Base-by-base conservation (phyloP, 768 basidiomycete species). In the Amanita phalloides region DNA sequence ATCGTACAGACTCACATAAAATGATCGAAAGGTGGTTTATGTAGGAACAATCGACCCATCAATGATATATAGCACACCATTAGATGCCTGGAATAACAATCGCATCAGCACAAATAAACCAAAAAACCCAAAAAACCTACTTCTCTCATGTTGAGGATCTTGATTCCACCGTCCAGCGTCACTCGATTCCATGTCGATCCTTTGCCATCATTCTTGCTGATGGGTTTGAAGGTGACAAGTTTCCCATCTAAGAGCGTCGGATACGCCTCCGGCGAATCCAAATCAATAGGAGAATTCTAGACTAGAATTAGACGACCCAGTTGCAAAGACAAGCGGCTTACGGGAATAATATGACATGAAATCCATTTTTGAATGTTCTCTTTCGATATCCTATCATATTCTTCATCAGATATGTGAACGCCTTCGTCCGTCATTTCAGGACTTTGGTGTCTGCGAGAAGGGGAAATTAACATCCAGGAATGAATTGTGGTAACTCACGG, bases 321-420 rank as follows among this genome's bases (percentile, higher is more conserved):
- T 23, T 3, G 10, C 35, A 45, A 20, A 26, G 41, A 35, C n/a
- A 20, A 14, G 17, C 28, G 49, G 56, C 68, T 21, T 62, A 92
- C 91, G 4, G 90, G 86, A 49, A 95, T 77, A 54, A 94, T 81
- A 60, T 93, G 92, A 2, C 84, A 84, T 1, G 81, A 79, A 0
- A 94, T 74, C 87, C 91, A 95, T 47, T 72, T 73, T 57, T 83
- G 76, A 10, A 94, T 85, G 57, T 91, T 88, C 57, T 66, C 67
- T 66, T 70, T 81, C 6, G 82, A 78, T 42, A 60, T 61, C 9
- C 66, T 66, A 51, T 91, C 83, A 36, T 77, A 80, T 57, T 89
- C 79, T 50, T 81, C 68, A 52, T 90, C 82, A 2, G 82, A 73
- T 8, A 90, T 72, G n/a, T 73, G 66, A 23, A 79, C 68, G 0